These are phyloP conservation scores for Graphilbum fragrans DNA, from an alignment of 2,329 filamentous ascomycete genomes.

Conservation along the genomic window DNA sequence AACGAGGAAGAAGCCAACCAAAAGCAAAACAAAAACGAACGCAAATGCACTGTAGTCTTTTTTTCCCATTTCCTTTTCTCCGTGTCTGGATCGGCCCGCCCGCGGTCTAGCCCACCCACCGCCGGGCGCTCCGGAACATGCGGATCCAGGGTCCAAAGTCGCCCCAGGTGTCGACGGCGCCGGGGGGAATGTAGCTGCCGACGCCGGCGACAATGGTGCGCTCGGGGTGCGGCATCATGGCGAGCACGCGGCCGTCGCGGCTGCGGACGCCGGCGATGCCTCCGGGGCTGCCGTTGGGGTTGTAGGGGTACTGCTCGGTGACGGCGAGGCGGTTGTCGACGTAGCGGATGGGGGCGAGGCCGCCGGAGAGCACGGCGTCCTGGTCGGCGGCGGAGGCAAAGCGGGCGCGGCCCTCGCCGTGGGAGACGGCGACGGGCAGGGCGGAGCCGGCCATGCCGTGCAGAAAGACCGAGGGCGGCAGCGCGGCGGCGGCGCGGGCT, in stretches of 20 bases:
- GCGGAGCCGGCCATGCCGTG: conserved; percentile 74
- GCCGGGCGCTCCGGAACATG: conserved; percentile 76
- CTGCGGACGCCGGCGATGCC: conserved; percentile 74
- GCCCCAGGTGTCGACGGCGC: conserved; percentile 54
- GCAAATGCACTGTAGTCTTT: not conserved
- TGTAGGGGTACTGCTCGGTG: conserved; percentile 77
- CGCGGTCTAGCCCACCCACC: conserved; percentile 58
- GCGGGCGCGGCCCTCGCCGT: conserved; percentile 77
- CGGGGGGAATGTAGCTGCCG: conserved; percentile 56
- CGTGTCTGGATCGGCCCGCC: too few species aligned
- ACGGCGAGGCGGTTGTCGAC: conserved; percentile 68
- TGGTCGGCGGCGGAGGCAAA: conserved; percentile 46
- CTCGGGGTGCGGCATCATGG: conserved; percentile 91
- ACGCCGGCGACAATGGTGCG: conserved; percentile 74
- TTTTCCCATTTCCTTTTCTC: not conserved
- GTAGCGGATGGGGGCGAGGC: conserved; percentile 69
- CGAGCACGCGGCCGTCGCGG: conserved; percentile 66
- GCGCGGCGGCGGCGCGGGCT: conserved; percentile 15
- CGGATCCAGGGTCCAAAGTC: conserved; percentile 76
- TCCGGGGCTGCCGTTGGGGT: conserved; percentile 72
- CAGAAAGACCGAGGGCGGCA: conserved; percentile 65
- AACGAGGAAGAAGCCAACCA: too few species aligned
- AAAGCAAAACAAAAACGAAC: not conserved
- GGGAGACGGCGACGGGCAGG: conserved; percentile 77
- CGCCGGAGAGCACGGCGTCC: conserved; percentile 46